Evolutionary conservation across 495 filamentous ascomycete genomes (phyloP), one percentile per base, ranked within the genome.

Genomic region (Lentithecium fluviatile): DNA sequence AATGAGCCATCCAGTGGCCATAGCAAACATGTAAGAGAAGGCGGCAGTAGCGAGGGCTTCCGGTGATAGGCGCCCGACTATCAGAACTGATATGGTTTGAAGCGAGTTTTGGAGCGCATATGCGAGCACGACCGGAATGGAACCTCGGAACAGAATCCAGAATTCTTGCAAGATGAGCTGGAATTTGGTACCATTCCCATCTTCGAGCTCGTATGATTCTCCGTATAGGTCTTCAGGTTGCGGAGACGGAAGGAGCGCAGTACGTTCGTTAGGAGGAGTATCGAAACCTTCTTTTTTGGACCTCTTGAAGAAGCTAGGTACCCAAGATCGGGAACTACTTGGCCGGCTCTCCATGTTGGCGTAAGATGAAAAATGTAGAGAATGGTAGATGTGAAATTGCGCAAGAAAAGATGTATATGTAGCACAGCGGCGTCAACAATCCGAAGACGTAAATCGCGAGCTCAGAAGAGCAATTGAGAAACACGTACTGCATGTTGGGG

Each of bases 11-110:
- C 82, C 92, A 0, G 89, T 93, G 11, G 89, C 84, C 86, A 91
- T 89, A 40, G 92, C 92, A 62, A 96, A 97, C 92, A 96, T 92
- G 74, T 93, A 90, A 0, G 88, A 87, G 73, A 96, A 96, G 8
- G 92, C 91, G 6, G 88, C 87, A 0, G 88, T 88, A 1, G 91
- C 88, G 8, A 97, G 77, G 19, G 90, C 84, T 70, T 93, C 85
- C 0, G 92, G 88, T 1, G 87, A 90, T 8, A 89, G 77, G 10
- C 90, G 84, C 20, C 92, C 92, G 19, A 90, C 89, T 15, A 96
- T 86, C 29, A 96, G 74, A 5, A 96, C 88, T 0, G 91, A 94
- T 19, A 88, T 70, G 0, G 91, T 95, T 71, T 96, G 91, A 0
- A 96, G 78, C 15, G 88, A 91, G 71, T 91, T 96, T 69, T 96